Percentiles rank a stretch among this genome's conserved stretches.
phyloP scores from a whole-genome alignment of 1,139 yeast genomes.

The Geotrichum phurueaensis region DNA sequence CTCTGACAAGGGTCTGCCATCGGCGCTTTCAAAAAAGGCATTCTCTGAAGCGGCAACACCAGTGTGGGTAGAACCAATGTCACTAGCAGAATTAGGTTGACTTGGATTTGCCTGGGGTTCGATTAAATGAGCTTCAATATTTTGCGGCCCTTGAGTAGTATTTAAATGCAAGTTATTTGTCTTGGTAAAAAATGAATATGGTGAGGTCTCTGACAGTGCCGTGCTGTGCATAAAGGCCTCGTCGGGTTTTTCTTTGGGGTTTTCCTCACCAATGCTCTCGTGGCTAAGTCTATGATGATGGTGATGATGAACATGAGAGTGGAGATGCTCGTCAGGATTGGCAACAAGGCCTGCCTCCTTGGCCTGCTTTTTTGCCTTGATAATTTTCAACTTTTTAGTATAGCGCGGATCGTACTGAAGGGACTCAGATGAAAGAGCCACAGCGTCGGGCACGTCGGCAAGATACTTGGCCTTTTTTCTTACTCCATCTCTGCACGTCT shows the following conservation, averaged over 20 bases:
- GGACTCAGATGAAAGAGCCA: slow-evolving; percentile 19
- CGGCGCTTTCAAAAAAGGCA: not conserved
- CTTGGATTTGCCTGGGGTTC: not conserved
- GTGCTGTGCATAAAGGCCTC: not conserved
- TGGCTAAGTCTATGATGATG: not conserved
- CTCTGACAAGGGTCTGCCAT: not conserved
- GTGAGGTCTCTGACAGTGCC: not conserved
- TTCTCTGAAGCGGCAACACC: not conserved
- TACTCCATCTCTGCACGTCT: slow-evolving; percentile 80
- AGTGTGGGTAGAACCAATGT: not conserved
- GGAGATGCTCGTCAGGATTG: not conserved
- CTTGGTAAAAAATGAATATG: not conserved
- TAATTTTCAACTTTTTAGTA: slow-evolving; percentile 6
- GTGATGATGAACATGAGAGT: not conserved
- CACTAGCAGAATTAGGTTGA: not conserved
- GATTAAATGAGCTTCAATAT: not conserved
- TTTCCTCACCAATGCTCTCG: not conserved
- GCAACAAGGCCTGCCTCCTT: not conserved
- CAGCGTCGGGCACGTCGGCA: slow-evolving; percentile 25
- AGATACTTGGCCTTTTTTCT: slow-evolving; percentile 78
- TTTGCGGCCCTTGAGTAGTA: not conserved
- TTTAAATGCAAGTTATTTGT: not conserved
- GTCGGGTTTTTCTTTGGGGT: not conserved
- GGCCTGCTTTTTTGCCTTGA: not conserved
- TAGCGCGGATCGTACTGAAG: slow-evolving; percentile 25